These are phyloP conservation scores for Mortierella claussenii DNA, from an alignment of 192 early-diverging fungal species.

Conservation along the genomic window DNA sequence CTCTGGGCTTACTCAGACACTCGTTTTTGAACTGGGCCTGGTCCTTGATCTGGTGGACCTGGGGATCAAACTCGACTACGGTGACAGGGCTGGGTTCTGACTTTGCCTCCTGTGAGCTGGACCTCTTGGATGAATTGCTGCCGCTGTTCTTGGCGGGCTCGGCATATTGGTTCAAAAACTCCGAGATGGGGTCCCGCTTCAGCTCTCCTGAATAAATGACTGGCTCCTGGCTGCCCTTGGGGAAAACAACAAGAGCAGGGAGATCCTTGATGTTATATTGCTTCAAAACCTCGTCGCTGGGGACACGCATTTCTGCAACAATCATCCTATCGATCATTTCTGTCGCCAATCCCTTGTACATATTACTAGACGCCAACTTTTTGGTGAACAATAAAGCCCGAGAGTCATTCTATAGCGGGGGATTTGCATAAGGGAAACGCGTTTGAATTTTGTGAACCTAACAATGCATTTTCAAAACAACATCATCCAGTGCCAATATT, in stretches of 20 bases:
- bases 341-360: conserved; percentile 89
- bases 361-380: conserved; percentile 77
- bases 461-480: too few species aligned
- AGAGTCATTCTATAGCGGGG: conserved; percentile 54
- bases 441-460: too few species aligned
- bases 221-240: conserved; percentile 56
- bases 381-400: conserved; percentile 85
- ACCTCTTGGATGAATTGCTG: conserved; percentile 28
- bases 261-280: conserved; percentile 68
- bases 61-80: conserved; percentile 35
- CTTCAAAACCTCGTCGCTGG: conserved; percentile 60
- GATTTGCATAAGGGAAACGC: not conserved
- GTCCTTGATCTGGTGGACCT: conserved; percentile 47
- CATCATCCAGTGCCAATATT: too few species aligned
- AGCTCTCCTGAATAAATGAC: conserved; percentile 72
- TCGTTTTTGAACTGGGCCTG: conserved; percentile 52
- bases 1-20: conserved; percentile 45
- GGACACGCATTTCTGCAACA: conserved; percentile 76
- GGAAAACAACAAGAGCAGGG: conserved; percentile 77
- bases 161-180: conserved; percentile 75
- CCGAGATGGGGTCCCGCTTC: conserved; percentile 68
- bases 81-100: conserved; percentile 4
- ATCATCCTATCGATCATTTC: conserved; percentile 75
- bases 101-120: not conserved
- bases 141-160: conserved; percentile 28